Evolutionary conservation across 805 yeast genomes (phyloP), one percentile per base, ranked within the genome.

Genomic region (Tetrapisispora nanseiensis): DNA sequence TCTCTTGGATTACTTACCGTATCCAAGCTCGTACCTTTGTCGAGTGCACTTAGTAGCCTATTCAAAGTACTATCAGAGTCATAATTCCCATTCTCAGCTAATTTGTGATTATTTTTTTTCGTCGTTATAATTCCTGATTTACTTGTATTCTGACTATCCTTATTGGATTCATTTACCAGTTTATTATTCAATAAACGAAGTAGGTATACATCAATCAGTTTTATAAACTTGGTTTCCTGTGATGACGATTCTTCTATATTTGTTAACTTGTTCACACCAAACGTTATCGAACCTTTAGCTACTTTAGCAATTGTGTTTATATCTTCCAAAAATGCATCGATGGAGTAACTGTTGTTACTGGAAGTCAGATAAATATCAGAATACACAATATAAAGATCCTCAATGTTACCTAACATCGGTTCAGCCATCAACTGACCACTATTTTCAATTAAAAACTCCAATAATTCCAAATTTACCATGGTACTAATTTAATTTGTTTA

Each of bases 131-230:
- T 22, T 13, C 29, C 4, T 22, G 4, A 23, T 22, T 12, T 3
- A n/a, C 8, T 5, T 43, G 44, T 46, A 47, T 75, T 76, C 33
- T n/a, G n/a, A n/a, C n/a, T n/a, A n/a, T 55, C 53, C 11, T 44
- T 31, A 60, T 45, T 9, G 53, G 29, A 19, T 46, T 43, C 38
- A 60, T n/a, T n/a, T n/a, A n/a, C n/a, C n/a, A n/a, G n/a, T n/a
- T n/a, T n/a, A n/a, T n/a, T n/a, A n/a, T n/a, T n/a, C n/a, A n/a
- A n/a, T n/a, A n/a, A n/a, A n/a, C n/a, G n/a, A n/a, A n/a, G 34
- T 4, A 51, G 37, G 18, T 46, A 46, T 2, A 46, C 45, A 41
- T 60, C 55, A 13, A 60, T 48, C 33, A 42, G 48, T 2, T 48
- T 52, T 11, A 59, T 34, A 8, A 24, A 32, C 23, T 42, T 42